Percentiles rank a stretch among this genome's conserved stretches.
phyloP scores from a whole-genome alignment of 129 eudicot genomes.

The Helianthus annuus region DNA sequence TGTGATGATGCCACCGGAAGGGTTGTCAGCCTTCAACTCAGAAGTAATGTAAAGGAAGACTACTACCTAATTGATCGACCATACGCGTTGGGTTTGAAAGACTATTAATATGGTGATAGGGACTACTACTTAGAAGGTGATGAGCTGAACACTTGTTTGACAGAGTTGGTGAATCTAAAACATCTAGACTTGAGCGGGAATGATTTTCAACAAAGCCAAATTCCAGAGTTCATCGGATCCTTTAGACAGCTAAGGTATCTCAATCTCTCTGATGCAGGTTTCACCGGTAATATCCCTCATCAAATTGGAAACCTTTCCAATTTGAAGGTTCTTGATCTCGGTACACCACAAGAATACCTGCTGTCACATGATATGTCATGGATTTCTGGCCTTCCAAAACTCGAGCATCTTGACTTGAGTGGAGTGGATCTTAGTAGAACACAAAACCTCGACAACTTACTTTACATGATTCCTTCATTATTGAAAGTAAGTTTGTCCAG shows the following conservation, averaged over 20 bases:
- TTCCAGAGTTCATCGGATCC: constrained; percentile 28
- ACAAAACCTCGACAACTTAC: neutral
- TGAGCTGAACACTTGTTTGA: constrained; percentile 1
- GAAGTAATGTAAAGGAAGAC: neutral
- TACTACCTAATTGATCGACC: neutral
- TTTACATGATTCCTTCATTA: neutral
- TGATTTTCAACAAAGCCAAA: neutral
- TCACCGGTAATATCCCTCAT: constrained; percentile 27
- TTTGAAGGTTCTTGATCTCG: constrained; percentile 31
- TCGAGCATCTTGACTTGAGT: constrained; percentile 19
- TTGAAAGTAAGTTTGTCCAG: neutral
- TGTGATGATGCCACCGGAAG: constrained; percentile 21
- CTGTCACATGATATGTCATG: constrained; percentile 6
- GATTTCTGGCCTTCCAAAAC: constrained; percentile 5
- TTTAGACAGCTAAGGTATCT: constrained; percentile 26
- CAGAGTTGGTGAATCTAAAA: constrained; percentile 15
- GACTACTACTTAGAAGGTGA: constrained; percentile 1
- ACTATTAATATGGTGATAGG: neutral
- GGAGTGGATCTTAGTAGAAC: neutral
- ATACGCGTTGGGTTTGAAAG: neutral
- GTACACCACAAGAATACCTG: neutral
- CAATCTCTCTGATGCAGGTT: constrained; percentile 16
- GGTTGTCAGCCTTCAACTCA: constrained; percentile 15
- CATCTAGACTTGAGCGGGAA: constrained; percentile 25
- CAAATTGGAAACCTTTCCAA: constrained; percentile 36